Evolutionary conservation across 306 rosid species (phyloP).

Genomic region (Heteromeles arbutifolia): DNA sequence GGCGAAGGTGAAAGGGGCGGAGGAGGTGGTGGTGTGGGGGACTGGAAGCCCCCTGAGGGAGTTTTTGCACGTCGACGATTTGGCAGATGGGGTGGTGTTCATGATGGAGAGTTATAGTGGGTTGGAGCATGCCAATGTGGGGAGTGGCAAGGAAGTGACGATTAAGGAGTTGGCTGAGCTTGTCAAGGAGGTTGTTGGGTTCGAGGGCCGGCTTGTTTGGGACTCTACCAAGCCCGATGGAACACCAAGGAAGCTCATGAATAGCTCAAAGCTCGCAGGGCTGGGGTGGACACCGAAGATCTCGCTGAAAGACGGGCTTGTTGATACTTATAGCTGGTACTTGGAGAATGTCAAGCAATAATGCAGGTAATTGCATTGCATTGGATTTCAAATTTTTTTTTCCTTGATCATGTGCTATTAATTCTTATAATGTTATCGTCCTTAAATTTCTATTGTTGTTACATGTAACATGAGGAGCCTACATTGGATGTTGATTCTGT

Average conservation of each 20-base stretch:
- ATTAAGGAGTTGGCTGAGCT: conserved; percentile 80
- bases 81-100: conserved; percentile 73
- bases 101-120: conserved; percentile 75
- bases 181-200: conserved; percentile 90
- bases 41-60: conserved; percentile 89
- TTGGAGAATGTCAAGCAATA: conserved; percentile 51
- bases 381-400: background rate
- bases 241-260: conserved; percentile 95
- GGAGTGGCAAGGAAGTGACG: conserved; percentile 88
- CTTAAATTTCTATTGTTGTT: conserved; percentile 3
- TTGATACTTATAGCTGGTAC: conserved; percentile 87
- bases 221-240: conserved; percentile 88
- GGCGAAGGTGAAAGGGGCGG: conserved; percentile 64
- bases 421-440: conserved; percentile 16
- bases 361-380: conserved; percentile 16
- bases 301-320: conserved; percentile 88
- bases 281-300: conserved; percentile 82
- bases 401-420: background rate
- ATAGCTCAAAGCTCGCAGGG: conserved; percentile 67
- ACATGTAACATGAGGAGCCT: conserved; percentile 3
- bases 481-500: conserved; percentile 23
- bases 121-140: conserved; percentile 73
- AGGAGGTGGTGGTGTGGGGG: conserved; percentile 98
- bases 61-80: conserved; percentile 86
- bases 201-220: conserved; percentile 86